Base-by-base conservation (phyloP, 495 filamentous ascomycete species). In the Penicillium longicatenatum region DNA sequence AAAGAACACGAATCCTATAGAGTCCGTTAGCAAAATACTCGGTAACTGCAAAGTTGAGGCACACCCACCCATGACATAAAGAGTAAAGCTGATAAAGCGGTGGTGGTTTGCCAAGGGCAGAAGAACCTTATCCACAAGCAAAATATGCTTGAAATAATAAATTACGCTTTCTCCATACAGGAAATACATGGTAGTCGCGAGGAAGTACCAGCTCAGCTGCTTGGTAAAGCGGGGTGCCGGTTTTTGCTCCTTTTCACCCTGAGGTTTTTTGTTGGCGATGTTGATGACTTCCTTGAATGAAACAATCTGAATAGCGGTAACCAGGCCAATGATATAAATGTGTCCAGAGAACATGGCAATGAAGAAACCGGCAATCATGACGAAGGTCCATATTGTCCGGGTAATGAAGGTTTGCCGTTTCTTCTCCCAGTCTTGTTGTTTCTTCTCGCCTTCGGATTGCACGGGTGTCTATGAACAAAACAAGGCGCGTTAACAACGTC, bases 211-310 rank as follows among this genome's bases (percentile, higher is more conserved):
- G 70, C 97, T 97, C 67, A 99, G 75, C 59, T 87, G 88, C 77
- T 97, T 96, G 64, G 95, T 97, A 68, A 96, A 96, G 21, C 88
- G 89, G 37, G 37, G 37, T 5, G 37, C 37, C 21, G 98, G 79
- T 68, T 93, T 91, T 17, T 22, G 45, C 24, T 48, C 45, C 24
- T 48, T 48, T n/a, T 48, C 24, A 6, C 24, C 45, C 24, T 48
- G 21, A 17, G 22, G 22, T 22, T 48, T 48, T 26, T 48, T 90
- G 72, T 92, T 95, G 61, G 94, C 89, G 64, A 99, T 99, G 54
- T 93, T 92, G 68, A 99, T 97, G 60, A 99, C 95, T 71, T 99
- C 95, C 78, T 98, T 98, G 84, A 98, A 99, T 12, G 92, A 97
- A 53, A 98, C 81, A 65, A 99, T 93, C 71, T 99, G 95, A 26